phyloP scores from a whole-genome alignment of 2,329 filamentous ascomycete species.

The Apiospora kogelbergensis region DNA sequence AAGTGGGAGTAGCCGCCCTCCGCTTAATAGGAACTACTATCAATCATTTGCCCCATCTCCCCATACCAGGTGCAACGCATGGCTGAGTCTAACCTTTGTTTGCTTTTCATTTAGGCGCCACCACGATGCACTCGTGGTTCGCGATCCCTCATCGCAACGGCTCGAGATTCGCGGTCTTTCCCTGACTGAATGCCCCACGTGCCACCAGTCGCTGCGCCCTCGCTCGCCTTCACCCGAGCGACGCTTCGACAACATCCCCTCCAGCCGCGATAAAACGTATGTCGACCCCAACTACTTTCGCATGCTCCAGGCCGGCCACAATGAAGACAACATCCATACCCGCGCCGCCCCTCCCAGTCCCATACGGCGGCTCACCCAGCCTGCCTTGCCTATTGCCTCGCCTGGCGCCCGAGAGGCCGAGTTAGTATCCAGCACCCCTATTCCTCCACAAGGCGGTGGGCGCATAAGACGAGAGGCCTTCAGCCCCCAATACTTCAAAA shows the following conservation, averaged over 20 bases:
- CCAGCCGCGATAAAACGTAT: conserved; percentile 60
- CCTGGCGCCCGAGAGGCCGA: conserved; percentile 38
- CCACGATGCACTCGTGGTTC: conserved; percentile 88
- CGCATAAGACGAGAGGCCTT: conserved; percentile 86
- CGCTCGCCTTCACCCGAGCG: conserved; percentile 49
- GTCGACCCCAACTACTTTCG: conserved; percentile 94
- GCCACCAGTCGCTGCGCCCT: conserved; percentile 65
- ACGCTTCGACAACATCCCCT: conserved; percentile 42
- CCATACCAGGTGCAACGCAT: not conserved
- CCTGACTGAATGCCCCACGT: conserved; percentile 84
- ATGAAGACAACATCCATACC: conserved; percentile 42
- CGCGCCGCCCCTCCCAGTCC: conserved; percentile 51
- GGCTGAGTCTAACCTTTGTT: not conserved
- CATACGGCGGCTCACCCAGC: conserved; percentile 53
- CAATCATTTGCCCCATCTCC: no score
- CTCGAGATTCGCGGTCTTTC: conserved; percentile 71
- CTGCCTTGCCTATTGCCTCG: conserved; percentile 34
- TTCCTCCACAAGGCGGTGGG: conserved; percentile 54
- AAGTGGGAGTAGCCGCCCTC: not conserved
- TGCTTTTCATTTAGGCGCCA: conserved; percentile 67
- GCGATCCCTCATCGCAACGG: conserved; percentile 80
- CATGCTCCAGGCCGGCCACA: conserved; percentile 68
- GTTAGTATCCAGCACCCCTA: conserved; percentile 54
- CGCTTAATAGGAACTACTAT: not conserved
- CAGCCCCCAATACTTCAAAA: conserved; percentile 87